Conservation (phyloP, 768 basidiomycete species). For the Russula griseocarnosa region DNA sequence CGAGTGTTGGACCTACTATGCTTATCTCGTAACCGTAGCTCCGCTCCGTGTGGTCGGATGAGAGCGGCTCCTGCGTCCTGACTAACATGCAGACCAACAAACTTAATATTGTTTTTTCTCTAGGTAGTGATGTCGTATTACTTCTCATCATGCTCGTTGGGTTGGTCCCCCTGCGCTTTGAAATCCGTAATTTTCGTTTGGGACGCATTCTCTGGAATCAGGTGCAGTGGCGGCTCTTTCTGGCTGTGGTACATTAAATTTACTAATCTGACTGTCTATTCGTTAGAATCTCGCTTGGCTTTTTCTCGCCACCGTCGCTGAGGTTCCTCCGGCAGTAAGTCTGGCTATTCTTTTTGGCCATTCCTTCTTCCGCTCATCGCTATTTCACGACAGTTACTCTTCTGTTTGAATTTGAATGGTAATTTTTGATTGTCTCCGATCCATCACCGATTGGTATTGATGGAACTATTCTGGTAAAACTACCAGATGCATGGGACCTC, state of each 20-base stretch:
- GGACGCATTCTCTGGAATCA: too few species aligned
- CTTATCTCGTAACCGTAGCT: background rate
- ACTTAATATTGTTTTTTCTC: background rate
- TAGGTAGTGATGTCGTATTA: background rate
- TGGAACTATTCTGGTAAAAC: background rate
- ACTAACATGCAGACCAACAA: background rate
- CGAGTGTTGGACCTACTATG: background rate
- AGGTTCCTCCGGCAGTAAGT: too few species aligned
- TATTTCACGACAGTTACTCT: slow-evolving; percentile 2
- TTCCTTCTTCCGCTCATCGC: background rate
- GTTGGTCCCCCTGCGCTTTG: background rate
- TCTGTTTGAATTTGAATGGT: slow-evolving; percentile 14
- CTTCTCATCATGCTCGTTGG: slow-evolving; percentile 3
- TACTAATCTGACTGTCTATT: too few species aligned
- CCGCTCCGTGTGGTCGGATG: background rate
- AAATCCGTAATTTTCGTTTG: background rate
- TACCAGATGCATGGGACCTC: too few species aligned
- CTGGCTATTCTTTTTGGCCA: background rate
- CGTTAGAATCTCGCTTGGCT: too few species aligned
- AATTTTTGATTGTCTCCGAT: background rate
- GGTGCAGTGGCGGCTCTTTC: too few species aligned
- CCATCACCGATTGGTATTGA: background rate
- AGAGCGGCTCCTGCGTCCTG: fast-evolving
- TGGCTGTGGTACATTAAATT: too few species aligned
- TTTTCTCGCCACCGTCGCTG: too few species aligned